Evolutionary conservation across 768 basidiomycete species (phyloP).

Genomic region (Termitomyces sp.): DNA sequence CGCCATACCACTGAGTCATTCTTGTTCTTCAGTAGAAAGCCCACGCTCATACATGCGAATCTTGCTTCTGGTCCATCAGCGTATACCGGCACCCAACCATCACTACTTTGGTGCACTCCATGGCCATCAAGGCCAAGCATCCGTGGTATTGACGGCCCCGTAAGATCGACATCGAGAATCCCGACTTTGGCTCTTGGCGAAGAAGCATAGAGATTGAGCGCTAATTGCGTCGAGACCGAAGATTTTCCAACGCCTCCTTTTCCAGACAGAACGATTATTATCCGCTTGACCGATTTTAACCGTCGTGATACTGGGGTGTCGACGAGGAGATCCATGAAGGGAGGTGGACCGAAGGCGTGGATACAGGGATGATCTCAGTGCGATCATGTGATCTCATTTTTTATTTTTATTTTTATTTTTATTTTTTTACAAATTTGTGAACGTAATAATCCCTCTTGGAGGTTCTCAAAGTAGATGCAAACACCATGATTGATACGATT

Average conservation of each 20-base stretch:
- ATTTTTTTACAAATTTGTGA: too few relatives aligned
- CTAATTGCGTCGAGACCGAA: constrained; percentile 89
- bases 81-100: constrained; percentile 98
- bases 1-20: constrained; percentile 97
- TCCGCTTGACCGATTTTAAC: constrained; percentile 67
- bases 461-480: too few relatives aligned
- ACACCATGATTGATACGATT: too few relatives aligned
- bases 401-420: too few relatives aligned
- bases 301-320: constrained; percentile 64
- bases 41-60: constrained; percentile 94
- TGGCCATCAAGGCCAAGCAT: constrained; percentile 90
- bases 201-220: constrained; percentile 74
- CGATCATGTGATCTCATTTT: neutral
- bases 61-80: constrained; percentile 74
- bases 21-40: constrained; percentile 85
- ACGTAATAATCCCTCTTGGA: too few relatives aligned
- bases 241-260: constrained; percentile 99
- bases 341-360: neutral
- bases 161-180: constrained; percentile 92
- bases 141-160: constrained; percentile 90
- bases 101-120: constrained; percentile 87
- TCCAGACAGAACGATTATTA: constrained; percentile 91
- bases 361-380: too few relatives aligned
- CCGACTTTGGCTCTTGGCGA: constrained; percentile 68
- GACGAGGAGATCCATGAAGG: constrained; percentile 30